A percentile compares a stretch with the other conserved stretches of the same genome.
phyloP scores from a whole-genome alignment of 108 stramenopile genomes.

The Asterionellopsis glacialis region DNA sequence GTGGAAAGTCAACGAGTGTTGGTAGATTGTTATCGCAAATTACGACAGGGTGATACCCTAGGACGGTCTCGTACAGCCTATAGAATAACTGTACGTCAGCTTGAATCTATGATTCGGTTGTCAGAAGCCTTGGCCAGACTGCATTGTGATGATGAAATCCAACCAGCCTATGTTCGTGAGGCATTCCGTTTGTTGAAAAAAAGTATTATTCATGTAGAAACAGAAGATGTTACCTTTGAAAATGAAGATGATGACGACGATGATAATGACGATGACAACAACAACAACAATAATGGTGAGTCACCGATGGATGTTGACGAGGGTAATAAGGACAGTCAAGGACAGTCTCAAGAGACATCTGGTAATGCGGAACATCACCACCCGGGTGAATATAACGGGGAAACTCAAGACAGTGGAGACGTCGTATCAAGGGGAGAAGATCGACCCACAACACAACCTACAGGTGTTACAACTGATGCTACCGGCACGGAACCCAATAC shows the following conservation, averaged over 20 bases:
- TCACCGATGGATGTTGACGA: slow-evolving; percentile 2
- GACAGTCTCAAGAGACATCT: slow-evolving; percentile 12
- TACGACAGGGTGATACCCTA: slow-evolving; percentile 93
- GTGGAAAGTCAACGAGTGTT: slow-evolving; percentile 73
- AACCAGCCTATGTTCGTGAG: slow-evolving; percentile 87
- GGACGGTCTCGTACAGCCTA: slow-evolving; percentile 93
- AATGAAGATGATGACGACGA: slow-evolving; percentile 76
- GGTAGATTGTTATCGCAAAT: slow-evolving; percentile 96
- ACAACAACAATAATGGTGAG: slow-evolving; percentile 14
- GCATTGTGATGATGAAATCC: slow-evolving; percentile 86
- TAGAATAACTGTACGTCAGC: slow-evolving; percentile 98
- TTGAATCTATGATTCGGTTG: slow-evolving; percentile 97
- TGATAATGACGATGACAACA: slow-evolving; percentile 31
- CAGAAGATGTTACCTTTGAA: slow-evolving; percentile 92
- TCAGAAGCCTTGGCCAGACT: slow-evolving; percentile 95
- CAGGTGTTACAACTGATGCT: not conserved
- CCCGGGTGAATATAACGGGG: slow-evolving; percentile 43
- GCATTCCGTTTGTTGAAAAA: slow-evolving; percentile 93
- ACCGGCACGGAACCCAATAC: not conserved
- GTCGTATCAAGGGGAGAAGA: slow-evolving; percentile 1
- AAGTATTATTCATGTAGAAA: slow-evolving; percentile 96
- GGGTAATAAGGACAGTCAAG: slow-evolving; percentile 1
- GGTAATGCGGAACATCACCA: slow-evolving; percentile 10
- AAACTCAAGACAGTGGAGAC: slow-evolving; percentile 13
- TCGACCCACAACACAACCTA: slow-evolving; percentile 8